Percentiles rank a stretch among this genome's conserved stretches.
These are phyloP conservation scores for Dipteronia sinensis DNA, from an alignment of 345 rosid genomes.

Conservation along the genomic window DNA sequence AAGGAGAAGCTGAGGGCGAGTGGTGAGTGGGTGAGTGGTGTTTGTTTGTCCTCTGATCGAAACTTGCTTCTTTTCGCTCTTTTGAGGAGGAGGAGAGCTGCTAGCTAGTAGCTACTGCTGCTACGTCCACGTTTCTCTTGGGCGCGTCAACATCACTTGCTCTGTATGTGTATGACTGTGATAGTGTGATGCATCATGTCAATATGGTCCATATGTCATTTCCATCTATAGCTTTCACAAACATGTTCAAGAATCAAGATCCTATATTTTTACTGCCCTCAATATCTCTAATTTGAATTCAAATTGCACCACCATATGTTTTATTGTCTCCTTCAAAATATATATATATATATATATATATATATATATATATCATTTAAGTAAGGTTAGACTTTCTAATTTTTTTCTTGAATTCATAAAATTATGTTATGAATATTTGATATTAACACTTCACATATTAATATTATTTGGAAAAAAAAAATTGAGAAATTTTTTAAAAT, in stretches of 20 bases:
- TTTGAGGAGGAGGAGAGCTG: background rate
- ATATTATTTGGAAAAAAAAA: too few species aligned
- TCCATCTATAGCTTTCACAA: background rate
- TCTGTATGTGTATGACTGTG: background rate
- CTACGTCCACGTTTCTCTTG: background rate
- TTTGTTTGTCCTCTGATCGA: background rate
- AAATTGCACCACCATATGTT: too few species aligned
- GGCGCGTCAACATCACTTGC: slow-evolving; percentile 14
- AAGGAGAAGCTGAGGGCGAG: slow-evolving; percentile 16
- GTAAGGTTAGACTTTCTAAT: too few species aligned
- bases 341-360: too few species aligned
- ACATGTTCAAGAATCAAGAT: background rate
- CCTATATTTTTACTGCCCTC: background rate
- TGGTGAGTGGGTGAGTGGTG: background rate
- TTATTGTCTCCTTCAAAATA: too few species aligned
- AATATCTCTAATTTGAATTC: too few species aligned
- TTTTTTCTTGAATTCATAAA: too few species aligned
- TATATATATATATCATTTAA: too few species aligned
- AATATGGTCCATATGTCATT: slow-evolving; percentile 1
- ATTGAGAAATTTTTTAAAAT: too few species aligned
- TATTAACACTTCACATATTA: too few species aligned
- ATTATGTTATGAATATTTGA: too few species aligned
- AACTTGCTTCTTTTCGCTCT: slow-evolving; percentile 9
- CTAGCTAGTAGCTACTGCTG: background rate
- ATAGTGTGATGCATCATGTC: background rate